Evolutionary conservation across 345 rosid species (phyloP).

Genomic region (Noccaea bulbosa): DNA sequence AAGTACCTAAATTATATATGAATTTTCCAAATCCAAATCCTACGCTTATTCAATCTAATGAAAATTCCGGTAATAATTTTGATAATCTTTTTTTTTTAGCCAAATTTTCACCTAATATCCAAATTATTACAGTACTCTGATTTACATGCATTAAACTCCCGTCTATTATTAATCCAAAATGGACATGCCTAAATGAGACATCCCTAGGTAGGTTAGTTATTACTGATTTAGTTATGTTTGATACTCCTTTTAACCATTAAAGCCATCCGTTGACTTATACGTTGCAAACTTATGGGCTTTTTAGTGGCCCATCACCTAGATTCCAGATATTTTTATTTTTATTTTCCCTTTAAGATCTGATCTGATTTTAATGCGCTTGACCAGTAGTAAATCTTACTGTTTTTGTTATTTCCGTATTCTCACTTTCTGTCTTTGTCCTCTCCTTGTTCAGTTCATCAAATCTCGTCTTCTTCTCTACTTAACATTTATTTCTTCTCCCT

Average conservation of each 20-base stretch:
- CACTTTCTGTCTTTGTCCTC: neutral
- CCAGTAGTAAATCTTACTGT: slow-evolving; percentile 5
- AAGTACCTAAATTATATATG: no score
- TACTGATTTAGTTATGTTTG: neutral
- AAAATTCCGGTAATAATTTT: no score
- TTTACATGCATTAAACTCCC: no score
- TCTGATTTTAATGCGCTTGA: slow-evolving; percentile 40
- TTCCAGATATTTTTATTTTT: slow-evolving; percentile 5
- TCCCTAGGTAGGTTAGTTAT: neutral
- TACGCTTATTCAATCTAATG: no score
- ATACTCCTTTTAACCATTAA: neutral
- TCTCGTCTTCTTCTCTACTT: neutral
- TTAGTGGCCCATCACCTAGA: slow-evolving; percentile 30
- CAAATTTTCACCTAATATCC: no score
- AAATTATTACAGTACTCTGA: no score
- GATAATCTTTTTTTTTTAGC: no score
- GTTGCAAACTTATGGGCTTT: slow-evolving; percentile 29
- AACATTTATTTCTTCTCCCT: slow-evolving; percentile 21
- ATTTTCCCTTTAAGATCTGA: slow-evolving; percentile 22
- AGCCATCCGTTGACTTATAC: neutral
- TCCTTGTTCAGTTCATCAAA: neutral
- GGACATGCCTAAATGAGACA: slow-evolving; percentile 6
- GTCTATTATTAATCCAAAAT: neutral
- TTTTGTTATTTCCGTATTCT: slow-evolving; percentile 2
- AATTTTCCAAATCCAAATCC: no score